Base-by-base conservation (phyloP, 805 yeast genomes). In the Starmera pachycereana region DNA sequence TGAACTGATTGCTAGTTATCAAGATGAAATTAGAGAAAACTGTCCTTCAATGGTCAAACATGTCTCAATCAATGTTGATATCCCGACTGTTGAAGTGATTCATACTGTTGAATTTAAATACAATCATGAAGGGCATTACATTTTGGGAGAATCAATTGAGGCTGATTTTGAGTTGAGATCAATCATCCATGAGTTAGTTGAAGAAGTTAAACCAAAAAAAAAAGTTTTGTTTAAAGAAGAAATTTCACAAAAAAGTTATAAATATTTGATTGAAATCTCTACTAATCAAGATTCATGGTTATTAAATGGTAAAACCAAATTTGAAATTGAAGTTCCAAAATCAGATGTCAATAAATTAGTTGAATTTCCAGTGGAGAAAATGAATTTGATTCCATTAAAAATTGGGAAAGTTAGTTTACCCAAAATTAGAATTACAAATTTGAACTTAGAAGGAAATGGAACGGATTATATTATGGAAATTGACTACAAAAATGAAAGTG, bases 381-480 rank as follows among this genome's bases (percentile, higher is more conserved):
- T 88, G 13, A 61, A 71, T 4, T 57, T 89, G 44, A 69, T 86
- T 12, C 97, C 97, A 1, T 56, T 87, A 39, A 80, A 74, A 44
- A 75, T 79, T 18, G 97, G 97, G 0, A 78, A 79, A 42, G 54
- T 89, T 9, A 59, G 67, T 2, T 63, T 84, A 30, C 97, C 97
- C 0, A 71, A 65, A 40, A 63, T 85, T 4, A 71, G 68, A 28
- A 65, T 81, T 13, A 60, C 56, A 29, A 56, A 56, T 33, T 40
- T 53, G 35, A 52, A 56, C 12, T 51, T 52, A 13, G 50, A 52
- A 25, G 50, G 49, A 12, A 60, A 57, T 12, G 65, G 57, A 44
- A 22, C 9, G 27, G 68, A 59, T 6, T 54, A 63, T 13, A 44
- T 57, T 6, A 69, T 76, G 66, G 87, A 84, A 43, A 57, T 80